These are phyloP conservation scores for Azolla pinnata DNA, from an alignment of 75 land plant species.

Conservation along the genomic window DNA sequence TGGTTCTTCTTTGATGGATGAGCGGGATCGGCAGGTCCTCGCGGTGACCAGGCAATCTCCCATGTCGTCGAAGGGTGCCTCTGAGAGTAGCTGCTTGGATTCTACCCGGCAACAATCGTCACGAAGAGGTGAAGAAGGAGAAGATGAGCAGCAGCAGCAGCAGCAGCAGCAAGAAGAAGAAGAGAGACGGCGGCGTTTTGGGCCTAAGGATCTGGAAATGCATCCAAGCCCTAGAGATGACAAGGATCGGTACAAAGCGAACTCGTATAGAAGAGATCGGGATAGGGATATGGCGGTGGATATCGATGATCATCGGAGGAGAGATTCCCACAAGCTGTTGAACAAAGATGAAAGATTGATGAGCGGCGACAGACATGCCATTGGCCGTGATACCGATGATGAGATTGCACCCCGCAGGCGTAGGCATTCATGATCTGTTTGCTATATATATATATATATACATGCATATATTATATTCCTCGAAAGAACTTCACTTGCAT, in stretches of 20 bases:
- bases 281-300: no score
- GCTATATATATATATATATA: no score
- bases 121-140: slow-evolving; percentile 20
- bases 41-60: slow-evolving; percentile 18
- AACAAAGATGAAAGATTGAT: slow-evolving; percentile 6
- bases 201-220: background rate
- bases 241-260: background rate
- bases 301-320: slow-evolving; percentile 7
- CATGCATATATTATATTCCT: no score
- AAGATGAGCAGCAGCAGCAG: slow-evolving; percentile 15
- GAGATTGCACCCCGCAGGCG: slow-evolving; percentile 35
- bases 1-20: slow-evolving; percentile 30
- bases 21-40: slow-evolving; percentile 20
- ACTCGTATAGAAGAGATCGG: background rate
- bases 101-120: slow-evolving; percentile 16
- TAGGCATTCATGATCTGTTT: slow-evolving; percentile 25
- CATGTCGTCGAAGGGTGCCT: slow-evolving; percentile 19
- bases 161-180: background rate
- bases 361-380: slow-evolving; percentile 10
- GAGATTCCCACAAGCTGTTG: background rate
- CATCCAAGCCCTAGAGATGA: no score
- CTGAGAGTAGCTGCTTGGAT: slow-evolving; percentile 10
- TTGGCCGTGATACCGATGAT: slow-evolving; percentile 28
- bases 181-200: background rate
- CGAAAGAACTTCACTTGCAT: no score